A percentile compares a stretch with the other conserved stretches of the same genome.
Evolutionary conservation across 306 rosid genomes (phyloP).

Genomic region (Gleditsia sinensis): DNA sequence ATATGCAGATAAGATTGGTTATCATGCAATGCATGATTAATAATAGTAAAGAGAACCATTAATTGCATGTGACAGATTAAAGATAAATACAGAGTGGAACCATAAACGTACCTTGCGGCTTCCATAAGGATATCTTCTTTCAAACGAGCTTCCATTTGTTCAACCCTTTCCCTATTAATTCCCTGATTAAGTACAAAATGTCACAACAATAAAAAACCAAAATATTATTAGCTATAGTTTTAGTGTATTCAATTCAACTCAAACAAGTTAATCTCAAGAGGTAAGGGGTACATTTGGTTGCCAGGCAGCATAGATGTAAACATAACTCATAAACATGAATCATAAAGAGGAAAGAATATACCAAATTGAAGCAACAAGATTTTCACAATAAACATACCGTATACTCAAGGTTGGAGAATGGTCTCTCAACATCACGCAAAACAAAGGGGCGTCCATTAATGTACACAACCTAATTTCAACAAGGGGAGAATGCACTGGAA

Average conservation of each 20-base stretch:
- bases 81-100: conserved; percentile 21
- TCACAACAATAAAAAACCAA: conserved; percentile 16
- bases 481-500: conserved; percentile 15
- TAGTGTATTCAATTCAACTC: conserved; percentile 11
- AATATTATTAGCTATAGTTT: conserved; percentile 12
- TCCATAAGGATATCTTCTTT: conserved; percentile 75
- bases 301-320: neutral
- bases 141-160: conserved; percentile 92
- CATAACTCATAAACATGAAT: neutral
- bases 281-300: neutral
- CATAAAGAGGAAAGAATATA: neutral
- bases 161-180: conserved; percentile 82
- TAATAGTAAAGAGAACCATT: conserved; percentile 1
- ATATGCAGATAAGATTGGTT: conserved; percentile 37
- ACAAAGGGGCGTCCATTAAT: conserved; percentile 92
- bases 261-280: conserved; percentile 24
- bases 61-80: neutral
- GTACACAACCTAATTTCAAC: conserved; percentile 75
- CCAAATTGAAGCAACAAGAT: neutral
- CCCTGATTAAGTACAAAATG: conserved; percentile 55
- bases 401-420: conserved; percentile 90
- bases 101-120: conserved; percentile 73
- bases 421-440: conserved; percentile 89
- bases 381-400: conserved; percentile 52
- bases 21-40: conserved; percentile 26